Base-by-base conservation (phyloP, 805 yeast species). In the Cyberlindnera nakhonratchasimensis region DNA sequence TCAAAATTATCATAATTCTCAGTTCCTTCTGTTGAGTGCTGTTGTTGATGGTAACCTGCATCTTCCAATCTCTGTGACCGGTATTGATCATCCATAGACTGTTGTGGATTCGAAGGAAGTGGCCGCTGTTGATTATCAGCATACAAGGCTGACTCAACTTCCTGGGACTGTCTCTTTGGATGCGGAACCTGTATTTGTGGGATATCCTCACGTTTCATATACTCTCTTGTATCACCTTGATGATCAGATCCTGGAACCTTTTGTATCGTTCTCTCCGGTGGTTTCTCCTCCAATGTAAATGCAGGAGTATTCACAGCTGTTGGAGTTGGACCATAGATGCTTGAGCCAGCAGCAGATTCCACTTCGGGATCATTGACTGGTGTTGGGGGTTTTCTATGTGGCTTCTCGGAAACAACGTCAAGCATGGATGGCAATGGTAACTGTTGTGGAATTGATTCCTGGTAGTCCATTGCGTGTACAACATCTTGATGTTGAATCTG, bases 291-390 rank as follows among this genome's bases (percentile, higher is more conserved):
- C n/a, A 20, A 16, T 9, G 20, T 17, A 25, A 43, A 39, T 13
- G 48, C 24, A 9, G 48, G 43, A 6, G 42, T 40, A 30, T 36
- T 29, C 26, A 33, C 13, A 25, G 37, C 40, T 22, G 40, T 37
- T 25, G 56, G 55, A 24, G 46, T 43, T 7, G 53, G 50, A 10
- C 47, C 52, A 36, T 55, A 55, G 12, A 52, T 41, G 37, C 59
- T 55, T 0, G 59, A 55, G 4, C 51, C 52, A 16, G 48, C 30
- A 30, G 48, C 54, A 25, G 48, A 42, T 11, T n/a, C 28, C 2
- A 26, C 3, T 9, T 39, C 42, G 6, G 14, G 16, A 6, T 44
- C 48, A n/a, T 35, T 28, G 14, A 18, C 33, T 3, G 44, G 44
- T 11, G 39, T 37, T 9, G 48, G 48, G n/a, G 48, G 26, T 28